These are phyloP conservation scores for Acer negundo DNA, from an alignment of 345 rosid genomes.

Conservation along the genomic window DNA sequence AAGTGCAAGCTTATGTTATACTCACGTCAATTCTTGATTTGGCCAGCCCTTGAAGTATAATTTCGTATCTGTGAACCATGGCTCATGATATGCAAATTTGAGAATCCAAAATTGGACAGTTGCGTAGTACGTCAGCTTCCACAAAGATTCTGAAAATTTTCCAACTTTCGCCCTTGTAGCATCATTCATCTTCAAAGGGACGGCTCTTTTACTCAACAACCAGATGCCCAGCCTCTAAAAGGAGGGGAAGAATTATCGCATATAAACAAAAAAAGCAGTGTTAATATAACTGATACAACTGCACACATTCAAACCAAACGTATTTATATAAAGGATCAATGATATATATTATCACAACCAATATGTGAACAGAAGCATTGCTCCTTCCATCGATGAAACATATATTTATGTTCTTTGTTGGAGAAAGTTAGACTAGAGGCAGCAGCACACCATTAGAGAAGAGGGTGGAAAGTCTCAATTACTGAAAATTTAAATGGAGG, in stretches of 20 bases:
- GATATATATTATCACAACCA: background rate
- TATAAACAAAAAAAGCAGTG: constrained; percentile 8
- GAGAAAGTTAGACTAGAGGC: background rate
- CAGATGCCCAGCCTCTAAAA: constrained; percentile 66
- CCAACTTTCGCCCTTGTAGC: constrained; percentile 48
- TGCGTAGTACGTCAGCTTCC: constrained; percentile 82
- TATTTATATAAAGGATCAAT: background rate
- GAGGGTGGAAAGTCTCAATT: no score
- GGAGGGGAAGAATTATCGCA: constrained; percentile 19
- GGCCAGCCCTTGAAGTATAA: constrained; percentile 83
- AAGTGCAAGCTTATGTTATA: constrained; percentile 20
- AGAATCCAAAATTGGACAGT: constrained; percentile 64
- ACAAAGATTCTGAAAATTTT: constrained; percentile 88
- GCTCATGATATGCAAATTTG: constrained; percentile 50
- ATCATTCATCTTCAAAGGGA: constrained; percentile 51
- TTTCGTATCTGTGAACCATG: constrained; percentile 72
- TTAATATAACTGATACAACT: background rate
- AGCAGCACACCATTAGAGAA: background rate
- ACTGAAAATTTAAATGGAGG: background rate
- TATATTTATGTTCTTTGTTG: background rate
- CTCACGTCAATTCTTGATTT: constrained; percentile 85
- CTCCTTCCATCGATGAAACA: background rate
- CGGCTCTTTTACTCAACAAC: constrained; percentile 47
- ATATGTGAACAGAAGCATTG: constrained; percentile 10
- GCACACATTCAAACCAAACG: background rate